Evolutionary conservation across 306 rosid genomes (phyloP), one percentile per base, ranked within the genome.

Genomic region (Luffa aegyptiaca): DNA sequence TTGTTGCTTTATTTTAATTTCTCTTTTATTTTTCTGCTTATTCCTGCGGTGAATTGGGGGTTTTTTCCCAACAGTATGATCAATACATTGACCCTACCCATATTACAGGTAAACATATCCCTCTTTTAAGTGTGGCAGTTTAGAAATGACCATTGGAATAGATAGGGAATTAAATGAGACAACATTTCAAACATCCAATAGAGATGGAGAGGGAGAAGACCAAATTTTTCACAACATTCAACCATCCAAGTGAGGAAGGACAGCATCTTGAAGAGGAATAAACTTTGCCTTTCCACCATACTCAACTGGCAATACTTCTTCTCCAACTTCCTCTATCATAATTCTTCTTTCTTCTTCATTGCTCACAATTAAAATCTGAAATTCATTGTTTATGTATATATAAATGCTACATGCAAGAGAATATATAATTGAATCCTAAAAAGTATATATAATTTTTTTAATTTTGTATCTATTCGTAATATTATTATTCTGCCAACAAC

Each of bases 221-320:
- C 64, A 20, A 58, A 42, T 6, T 16, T 65, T 13, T n/a, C 2
- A 13, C 2, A 64, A 35, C 44, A 69, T 89, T 68, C 84, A 91
- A 80, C 55, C 86, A 62, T 86, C 83, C 63, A 74, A n/a, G 2
- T 87, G 79, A 41, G 85, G 72, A 72, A 87, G 63, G 48, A 76
- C 80, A 79, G 85, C 92, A 75, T 93, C 96, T 86, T 93, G 97
- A 39, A 95, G 13, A 17, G 92, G 80, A 58, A 78, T 81, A 74
- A 82, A 84, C 85, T 89, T 89, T 82, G 96, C 94, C 83, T 51
- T 81, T 77, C 99, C 99, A 31, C 99, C 99, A 69, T 95, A 91
- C 78, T 88, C 93, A 82, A 83, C 89, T 16, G 99, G 97, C 81
- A 95, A 80, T 79, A 73, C 80, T 33, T 93, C 97, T 86, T 90